Conservation (phyloP, 2,329 filamentous ascomycete species). For the Blastomyces gilchristii region DNA sequence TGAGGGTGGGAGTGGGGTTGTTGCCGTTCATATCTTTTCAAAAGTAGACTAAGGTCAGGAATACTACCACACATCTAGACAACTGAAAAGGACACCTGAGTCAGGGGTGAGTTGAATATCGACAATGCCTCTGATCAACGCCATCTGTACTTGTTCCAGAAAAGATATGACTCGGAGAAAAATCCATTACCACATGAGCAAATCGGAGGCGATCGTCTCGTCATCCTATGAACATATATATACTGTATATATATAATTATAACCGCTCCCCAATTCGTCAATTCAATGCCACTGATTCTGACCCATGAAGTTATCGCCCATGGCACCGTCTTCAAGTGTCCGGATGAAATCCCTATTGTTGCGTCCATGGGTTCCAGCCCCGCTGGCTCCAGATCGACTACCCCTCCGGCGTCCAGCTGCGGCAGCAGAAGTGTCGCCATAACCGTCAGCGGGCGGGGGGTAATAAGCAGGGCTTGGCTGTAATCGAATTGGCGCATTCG, state of each 20-base stretch:
- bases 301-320: constrained; percentile 83
- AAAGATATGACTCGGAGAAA: neutral
- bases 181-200: neutral
- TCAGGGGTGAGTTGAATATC: neutral
- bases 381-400: constrained; percentile 51
- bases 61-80: neutral
- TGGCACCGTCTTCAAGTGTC: constrained; percentile 82
- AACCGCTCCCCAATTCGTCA: neutral
- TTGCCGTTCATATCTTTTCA: neutral
- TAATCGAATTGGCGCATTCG: constrained; percentile 81
- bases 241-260: neutral
- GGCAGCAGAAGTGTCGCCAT: constrained; percentile 50
- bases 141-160: neutral
- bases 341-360: constrained; percentile 80
- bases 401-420: constrained; percentile 61
- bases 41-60: neutral
- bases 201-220: neutral
- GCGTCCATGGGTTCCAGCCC: constrained; percentile 18
- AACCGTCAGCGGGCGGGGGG: constrained; percentile 78
- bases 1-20: neutral
- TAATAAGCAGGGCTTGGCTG: constrained; percentile 97
- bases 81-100: neutral
- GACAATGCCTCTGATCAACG: neutral
- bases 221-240: neutral
- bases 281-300: constrained; percentile 61